Evolutionary conservation across 2,329 filamentous ascomycete species (phyloP), one percentile per base, ranked within the genome.

Genomic region (Corinectria fuckeliana): DNA sequence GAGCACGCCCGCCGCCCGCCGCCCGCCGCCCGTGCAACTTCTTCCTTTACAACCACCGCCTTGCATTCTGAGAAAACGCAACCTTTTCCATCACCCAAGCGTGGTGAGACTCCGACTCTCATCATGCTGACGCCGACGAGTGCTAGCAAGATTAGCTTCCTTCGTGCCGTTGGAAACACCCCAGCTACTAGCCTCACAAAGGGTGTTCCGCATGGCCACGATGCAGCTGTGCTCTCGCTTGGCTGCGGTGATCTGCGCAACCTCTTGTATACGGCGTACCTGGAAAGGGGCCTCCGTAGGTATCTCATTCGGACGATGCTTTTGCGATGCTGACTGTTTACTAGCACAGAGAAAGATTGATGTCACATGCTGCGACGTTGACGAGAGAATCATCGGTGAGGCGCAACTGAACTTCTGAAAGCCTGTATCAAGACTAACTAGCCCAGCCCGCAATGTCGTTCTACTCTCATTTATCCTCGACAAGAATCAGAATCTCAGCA

Each of bases 171-270:
- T n/a, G 83, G 84, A 21, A 85, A 85, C 68, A 85, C 81, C 0
- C 81, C 84, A 3, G 83, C 85, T 5, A 74, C 79, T 7, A 81
- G 77, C 63, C 71, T 87, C 8, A 80, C 80, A 0, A 74, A 78
- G 48, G 72, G 75, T 30, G 63, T 86, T 2, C 81, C 84, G 0
- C 80, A 80, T 9, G 83, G 81, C 4, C 61, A 79, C n/a, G 74
- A 82, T 66, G 82, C 78, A 2, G 71, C 78, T 45, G 71, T 87
- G 5, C 75, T 89, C 14, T 76, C 83, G 1, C 76, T 88, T 3
- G 84, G 82, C 2, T 86, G 82, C 56, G 83, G 84, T 10, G 86
- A 88, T 72, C 73, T 82, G 41, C 79, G 84, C 11, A 83, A 84
- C 61, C 77, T 88, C 25, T 72, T 88, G 1, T 88, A 81, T 65